Conservation (phyloP, 495 filamentous ascomycete species). For the Aspergillus ostianus region DNA sequence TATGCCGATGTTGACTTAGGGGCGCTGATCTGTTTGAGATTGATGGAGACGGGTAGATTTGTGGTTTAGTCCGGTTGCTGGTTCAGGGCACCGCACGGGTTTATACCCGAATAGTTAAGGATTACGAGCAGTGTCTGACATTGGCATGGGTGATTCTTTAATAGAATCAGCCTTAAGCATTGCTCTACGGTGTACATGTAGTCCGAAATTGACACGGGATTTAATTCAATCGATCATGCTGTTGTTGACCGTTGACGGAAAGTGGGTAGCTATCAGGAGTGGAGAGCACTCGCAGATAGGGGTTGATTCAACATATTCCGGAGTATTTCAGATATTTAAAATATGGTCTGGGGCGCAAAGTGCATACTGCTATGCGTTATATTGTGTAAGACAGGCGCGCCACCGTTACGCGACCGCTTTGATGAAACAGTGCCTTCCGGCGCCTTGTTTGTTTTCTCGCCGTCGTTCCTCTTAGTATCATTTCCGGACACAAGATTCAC, state of each 20-base stretch:
- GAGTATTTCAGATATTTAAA: too few species aligned
- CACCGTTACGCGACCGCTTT: too few species aligned
- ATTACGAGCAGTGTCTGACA: background rate
- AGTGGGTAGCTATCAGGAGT: background rate
- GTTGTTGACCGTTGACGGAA: background rate
- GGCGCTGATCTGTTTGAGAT: background rate
- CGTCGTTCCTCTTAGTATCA: too few species aligned
- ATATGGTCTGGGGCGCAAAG: too few species aligned
- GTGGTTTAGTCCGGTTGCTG: background rate
- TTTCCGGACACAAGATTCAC: too few species aligned
- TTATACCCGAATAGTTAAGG: background rate
- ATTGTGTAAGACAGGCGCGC: too few species aligned
- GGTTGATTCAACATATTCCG: background rate
- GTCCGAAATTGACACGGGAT: background rate
- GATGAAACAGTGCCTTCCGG: too few species aligned
- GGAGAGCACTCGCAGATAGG: background rate
- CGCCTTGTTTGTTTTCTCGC: too few species aligned
- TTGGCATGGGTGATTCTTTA: background rate
- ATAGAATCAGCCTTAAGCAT: background rate
- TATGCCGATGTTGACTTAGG: background rate
- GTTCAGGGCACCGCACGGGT: background rate
- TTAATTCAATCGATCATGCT: background rate
- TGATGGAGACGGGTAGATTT: background rate
- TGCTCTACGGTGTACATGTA: background rate
- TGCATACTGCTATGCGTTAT: too few species aligned